Evolutionary conservation across 352 stramenopile genomes (phyloP).

Genomic region (Phytophthora sansomeana): DNA sequence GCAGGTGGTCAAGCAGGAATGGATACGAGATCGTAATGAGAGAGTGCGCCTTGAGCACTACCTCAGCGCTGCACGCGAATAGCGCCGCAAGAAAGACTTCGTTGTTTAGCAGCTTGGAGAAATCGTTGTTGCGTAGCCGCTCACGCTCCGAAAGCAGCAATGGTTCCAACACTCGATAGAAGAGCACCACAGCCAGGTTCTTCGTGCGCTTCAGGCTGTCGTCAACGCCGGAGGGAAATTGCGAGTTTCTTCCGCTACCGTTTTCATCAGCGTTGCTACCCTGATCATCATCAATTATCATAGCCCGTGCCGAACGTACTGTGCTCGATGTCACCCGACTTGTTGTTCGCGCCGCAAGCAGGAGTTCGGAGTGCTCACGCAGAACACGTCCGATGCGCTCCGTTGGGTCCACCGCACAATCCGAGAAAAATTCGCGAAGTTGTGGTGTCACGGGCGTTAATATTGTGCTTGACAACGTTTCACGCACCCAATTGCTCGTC

Average conservation of each 20-base stretch:
- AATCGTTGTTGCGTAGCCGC: conserved; percentile 75
- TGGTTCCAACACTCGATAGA: conserved; percentile 84
- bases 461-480: conserved; percentile 53
- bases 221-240: conserved; percentile 58
- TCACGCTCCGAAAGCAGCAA: conserved; percentile 74
- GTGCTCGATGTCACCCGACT: conserved; percentile 18
- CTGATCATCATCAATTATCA: conserved; percentile 31
- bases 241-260: conserved; percentile 18
- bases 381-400: conserved; percentile 64
- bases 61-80: conserved; percentile 86
- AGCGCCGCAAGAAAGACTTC: conserved; percentile 79
- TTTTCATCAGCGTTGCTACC: conserved; percentile 31
- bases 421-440: conserved; percentile 66
- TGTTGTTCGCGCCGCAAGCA: conserved; percentile 50
- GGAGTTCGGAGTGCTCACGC: conserved; percentile 54
- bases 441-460: conserved; percentile 49
- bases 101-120: conserved; percentile 84
- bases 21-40: conserved; percentile 89
- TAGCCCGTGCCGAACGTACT: conserved; percentile 18
- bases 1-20: conserved; percentile 75
- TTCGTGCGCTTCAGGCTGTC: conserved; percentile 81
- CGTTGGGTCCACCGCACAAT: conserved; percentile 63
- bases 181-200: conserved; percentile 71
- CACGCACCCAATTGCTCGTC: conserved; percentile 85
- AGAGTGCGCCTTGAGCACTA: conserved; percentile 86